A percentile compares a stretch with the other conserved stretches of the same genome.
Evolutionary conservation across 2,329 filamentous ascomycete species (phyloP).

Genomic region (Erysiphe neolycopersici): DNA sequence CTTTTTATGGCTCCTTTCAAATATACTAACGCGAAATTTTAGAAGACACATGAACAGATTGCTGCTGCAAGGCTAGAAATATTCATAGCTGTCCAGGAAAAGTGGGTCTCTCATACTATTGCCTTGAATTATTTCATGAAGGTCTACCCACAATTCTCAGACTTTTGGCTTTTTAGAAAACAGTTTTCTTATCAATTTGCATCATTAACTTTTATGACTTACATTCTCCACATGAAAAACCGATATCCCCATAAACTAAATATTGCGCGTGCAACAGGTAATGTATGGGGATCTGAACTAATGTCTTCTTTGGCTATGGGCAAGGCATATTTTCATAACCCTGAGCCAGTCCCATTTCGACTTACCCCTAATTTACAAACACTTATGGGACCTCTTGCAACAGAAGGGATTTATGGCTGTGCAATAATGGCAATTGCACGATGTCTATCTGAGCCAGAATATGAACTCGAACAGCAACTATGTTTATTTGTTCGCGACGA

Average conservation of each 20-base stretch:
- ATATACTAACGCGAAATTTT: conserved; percentile 7
- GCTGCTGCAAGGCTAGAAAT: conserved; percentile 61
- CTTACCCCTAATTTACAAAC: conserved; percentile 90
- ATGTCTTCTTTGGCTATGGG: conserved; percentile 66
- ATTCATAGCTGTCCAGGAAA: conserved; percentile 82
- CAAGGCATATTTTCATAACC: conserved; percentile 81
- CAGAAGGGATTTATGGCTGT: conserved; percentile 88
- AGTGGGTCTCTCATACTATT: conserved; percentile 64
- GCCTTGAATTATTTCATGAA: conserved; percentile 72
- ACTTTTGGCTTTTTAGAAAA: conserved; percentile 96
- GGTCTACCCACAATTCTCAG: conserved; percentile 66
- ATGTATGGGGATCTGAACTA: conserved; percentile 88
- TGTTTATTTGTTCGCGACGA: conserved; percentile 91
- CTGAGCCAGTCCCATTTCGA: conserved; percentile 88
- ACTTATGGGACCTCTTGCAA: conserved; percentile 83
- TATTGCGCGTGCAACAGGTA: conserved; percentile 65
- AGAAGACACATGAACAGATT: conserved; percentile 42
- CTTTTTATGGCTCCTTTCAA: background rate
- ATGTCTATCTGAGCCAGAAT: conserved; percentile 68
- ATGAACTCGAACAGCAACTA: conserved; percentile 83
- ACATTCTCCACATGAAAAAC: conserved; percentile 90
- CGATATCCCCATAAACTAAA: conserved; percentile 89
- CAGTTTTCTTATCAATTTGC: conserved; percentile 94
- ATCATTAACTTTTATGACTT: conserved; percentile 92
- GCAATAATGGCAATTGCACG: conserved; percentile 90